Evolutionary conservation across 257 asterid genomes (phyloP).

Genomic region (Przewalskia tangutica): DNA sequence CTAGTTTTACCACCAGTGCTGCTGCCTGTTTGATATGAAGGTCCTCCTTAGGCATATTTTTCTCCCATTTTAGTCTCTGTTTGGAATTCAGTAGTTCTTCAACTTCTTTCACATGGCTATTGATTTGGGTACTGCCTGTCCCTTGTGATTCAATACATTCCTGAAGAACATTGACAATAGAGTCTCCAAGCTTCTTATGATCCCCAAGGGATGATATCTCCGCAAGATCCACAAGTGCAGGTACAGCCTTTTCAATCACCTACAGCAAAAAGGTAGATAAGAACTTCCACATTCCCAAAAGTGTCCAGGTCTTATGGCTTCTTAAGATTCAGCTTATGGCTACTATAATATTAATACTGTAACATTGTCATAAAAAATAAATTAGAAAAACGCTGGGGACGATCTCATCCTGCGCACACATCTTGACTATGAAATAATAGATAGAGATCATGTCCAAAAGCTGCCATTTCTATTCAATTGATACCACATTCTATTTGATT

Average conservation of each 20-base stretch:
- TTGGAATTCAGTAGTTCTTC: slow-evolving; percentile 70
- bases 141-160: slow-evolving; percentile 59
- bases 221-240: slow-evolving; percentile 77
- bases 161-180: slow-evolving; percentile 61
- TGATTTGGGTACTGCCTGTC: slow-evolving; percentile 45
- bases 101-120: slow-evolving; percentile 41
- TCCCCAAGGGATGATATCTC: slow-evolving; percentile 84
- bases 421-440: background rate
- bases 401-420: background rate
- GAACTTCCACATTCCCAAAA: background rate
- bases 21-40: slow-evolving; percentile 99
- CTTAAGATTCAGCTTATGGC: background rate
- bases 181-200: slow-evolving; percentile 90
- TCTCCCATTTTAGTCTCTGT: slow-evolving; percentile 86
- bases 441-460: background rate
- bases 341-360: background rate
- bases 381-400: background rate
- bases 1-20: slow-evolving; percentile 87
- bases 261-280: slow-evolving; percentile 12
- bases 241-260: slow-evolving; percentile 75
- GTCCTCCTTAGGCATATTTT: slow-evolving; percentile 92
- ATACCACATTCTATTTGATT: background rate
- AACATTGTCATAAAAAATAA: background rate
- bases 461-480: background rate
- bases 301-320: background rate